These are phyloP conservation scores for Gossypium thurberi DNA, from an alignment of 345 rosid species.

Conservation along the genomic window DNA sequence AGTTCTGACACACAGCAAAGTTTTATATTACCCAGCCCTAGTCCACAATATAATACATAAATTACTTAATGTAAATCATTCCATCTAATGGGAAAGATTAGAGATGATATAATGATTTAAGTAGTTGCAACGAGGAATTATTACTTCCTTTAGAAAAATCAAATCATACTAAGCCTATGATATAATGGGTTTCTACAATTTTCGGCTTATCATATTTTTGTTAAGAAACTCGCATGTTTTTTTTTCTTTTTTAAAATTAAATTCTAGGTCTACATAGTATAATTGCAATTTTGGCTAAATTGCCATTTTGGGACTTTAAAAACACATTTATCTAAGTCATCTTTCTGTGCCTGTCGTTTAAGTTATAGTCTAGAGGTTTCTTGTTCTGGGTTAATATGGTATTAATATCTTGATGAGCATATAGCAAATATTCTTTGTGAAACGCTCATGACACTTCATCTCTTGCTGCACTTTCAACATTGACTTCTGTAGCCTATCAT, in stretches of 20 bases:
- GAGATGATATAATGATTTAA: neutral
- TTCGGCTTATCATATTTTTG: neutral
- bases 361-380: neutral
- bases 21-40: neutral
- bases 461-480: slow-evolving; percentile 2
- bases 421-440: neutral
- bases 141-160: neutral
- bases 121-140: neutral
- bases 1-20: neutral
- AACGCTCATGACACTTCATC: neutral
- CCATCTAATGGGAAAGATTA: neutral
- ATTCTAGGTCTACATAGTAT: neutral
- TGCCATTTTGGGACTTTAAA: neutral
- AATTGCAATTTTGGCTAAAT: neutral
- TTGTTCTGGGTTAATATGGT: neutral
- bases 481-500: neutral
- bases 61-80: neutral
- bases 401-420: neutral
- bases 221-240: neutral
- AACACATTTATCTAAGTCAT: neutral
- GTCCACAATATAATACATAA: neutral
- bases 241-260: neutral
- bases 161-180: neutral
- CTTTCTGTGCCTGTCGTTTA: neutral
- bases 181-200: neutral